Base-by-base conservation (phyloP, 2,329 filamentous ascomycete species). In the Venturia aucupariae region DNA sequence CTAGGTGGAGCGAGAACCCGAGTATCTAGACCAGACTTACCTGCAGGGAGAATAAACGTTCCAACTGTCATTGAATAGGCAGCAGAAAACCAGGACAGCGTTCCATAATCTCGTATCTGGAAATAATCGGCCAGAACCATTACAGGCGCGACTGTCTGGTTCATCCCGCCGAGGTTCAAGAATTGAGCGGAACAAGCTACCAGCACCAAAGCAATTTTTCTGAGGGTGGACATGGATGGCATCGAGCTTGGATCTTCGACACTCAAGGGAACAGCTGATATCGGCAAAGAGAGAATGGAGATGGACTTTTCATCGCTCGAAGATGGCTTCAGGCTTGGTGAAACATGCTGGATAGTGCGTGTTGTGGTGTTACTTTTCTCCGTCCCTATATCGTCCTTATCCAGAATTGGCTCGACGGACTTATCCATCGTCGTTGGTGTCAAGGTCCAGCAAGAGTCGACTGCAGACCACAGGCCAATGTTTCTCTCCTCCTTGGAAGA, bases 71-170 rank as follows among this genome's bases (percentile, higher is more conserved):
- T 71, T 11, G 77, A 79, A 69, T 85, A 88, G 1, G 82, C 82
- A 0, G 83, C 83, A 17, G 83, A 76, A 60, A 82, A 79, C 83
- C 84, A 86, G 60, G 77, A 79, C 19, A 84, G 72, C 19, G 79
- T 72, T 11, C 78, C 78, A 27, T 59, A 60, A 38, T 65, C 64
- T 32, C 41, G 35, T 32, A 65, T 59, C n/a, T 63, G 35, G 35
- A 65, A 65, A 13, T 57, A 60, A 51, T 65, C 41, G 44, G 44
- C 61, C 22, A 65, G 22, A 54, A 65, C 59, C 35, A 64, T 48
- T 38, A 65, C 44, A 48, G 64, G 61, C 6, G 61, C 64, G 46
- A 65, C 64, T n/a, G 64, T 64, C 55, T 65, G 64, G 17, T 54
- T 55, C 38, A 65, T 46, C 8, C 41, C 64, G 11, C 44, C 44